Evolutionary conservation across 495 filamentous ascomycete genomes (phyloP), one percentile per base, ranked within the genome.

Genomic region (Letharia lupina): DNA sequence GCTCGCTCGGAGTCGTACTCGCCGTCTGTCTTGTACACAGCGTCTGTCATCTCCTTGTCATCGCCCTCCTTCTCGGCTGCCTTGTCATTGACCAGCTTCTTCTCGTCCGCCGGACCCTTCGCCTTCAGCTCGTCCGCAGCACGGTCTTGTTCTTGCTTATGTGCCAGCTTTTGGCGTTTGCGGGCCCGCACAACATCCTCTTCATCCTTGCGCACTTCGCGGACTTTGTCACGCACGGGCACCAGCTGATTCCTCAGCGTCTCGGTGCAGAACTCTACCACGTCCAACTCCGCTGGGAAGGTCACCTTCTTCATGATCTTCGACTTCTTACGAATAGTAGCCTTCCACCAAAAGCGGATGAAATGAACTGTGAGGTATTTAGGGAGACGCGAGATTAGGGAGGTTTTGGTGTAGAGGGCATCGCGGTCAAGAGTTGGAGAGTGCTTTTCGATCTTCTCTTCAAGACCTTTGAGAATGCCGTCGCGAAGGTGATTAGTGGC

Each of bases 271-370:
- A 93, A 98, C 71, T 98, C 94, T 13, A 96, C 89, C 6, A 88
- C 87, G 74, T 98, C 94, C 35, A 98, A 79, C 76, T 98, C 95
- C 58, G 87, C 84, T 23, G 93, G 93, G 75, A 98, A 98, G 0
- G 90, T 91, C 56, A 98, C 94, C 76, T 97, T 98, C 70, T 92
- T 89, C 92, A 98, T 92, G 72, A 98, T 98, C 84, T 98, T 98
- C 63, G 93, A 91, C 80, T 98, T 98, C 82, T 98, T 98, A 74
- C 93, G 86, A 11, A 89, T 90, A 65, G 93, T 90, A 28, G 88
- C 83, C 74, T 95, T 93, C 95, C 95, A 98, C 80, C 90, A 96
- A 79, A 98, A 98, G 67, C 94, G 91, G 67, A 98, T 90, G 73
- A 98, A 96, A 73, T 98, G 94, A 8, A 98, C 92, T 18, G 94